Conservation (phyloP, 768 basidiomycete genomes). For the Pilatotrama ljubarskyi region DNA sequence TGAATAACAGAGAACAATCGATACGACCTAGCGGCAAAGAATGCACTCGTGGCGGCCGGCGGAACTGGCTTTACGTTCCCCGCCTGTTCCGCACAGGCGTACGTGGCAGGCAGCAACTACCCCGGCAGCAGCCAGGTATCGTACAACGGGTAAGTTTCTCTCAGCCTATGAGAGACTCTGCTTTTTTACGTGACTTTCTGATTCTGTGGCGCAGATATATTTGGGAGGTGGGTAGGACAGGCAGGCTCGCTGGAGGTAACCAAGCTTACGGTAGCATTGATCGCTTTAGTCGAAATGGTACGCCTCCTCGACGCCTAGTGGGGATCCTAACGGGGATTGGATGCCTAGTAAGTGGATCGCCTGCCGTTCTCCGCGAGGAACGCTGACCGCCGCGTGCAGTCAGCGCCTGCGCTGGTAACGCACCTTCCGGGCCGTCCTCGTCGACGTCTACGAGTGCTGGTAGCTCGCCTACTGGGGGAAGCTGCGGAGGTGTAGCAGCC, state of each 20-base stretch:
- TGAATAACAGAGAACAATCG: conserved; percentile 48
- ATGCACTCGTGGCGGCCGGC: conserved; percentile 56
- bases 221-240: conserved; percentile 49
- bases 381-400: conserved; percentile 35
- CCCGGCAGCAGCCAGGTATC: conserved; percentile 52
- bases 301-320: conserved; percentile 47
- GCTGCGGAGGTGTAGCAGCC: conserved; percentile 49
- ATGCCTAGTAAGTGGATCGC: conserved; percentile 50
- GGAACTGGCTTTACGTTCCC: conserved; percentile 71
- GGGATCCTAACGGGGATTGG: conserved; percentile 59
- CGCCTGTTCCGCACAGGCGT: conserved; percentile 57
- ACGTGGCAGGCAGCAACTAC: conserved; percentile 49
- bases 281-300: conserved; percentile 60
- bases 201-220: conserved; percentile 47
- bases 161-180: not conserved
- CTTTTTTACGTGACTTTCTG: conserved; percentile 6
- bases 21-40: conserved; percentile 62
- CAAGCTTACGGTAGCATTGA: not conserved
- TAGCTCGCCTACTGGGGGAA: conserved; percentile 31
- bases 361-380: not conserved
- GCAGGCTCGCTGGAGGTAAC: not conserved
- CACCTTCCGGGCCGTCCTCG: conserved; percentile 25
- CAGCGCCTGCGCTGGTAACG: conserved; percentile 50
- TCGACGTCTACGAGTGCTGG: conserved; percentile 15
- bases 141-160: conserved; percentile 50